Percentiles rank a stretch among this genome's conserved stretches.
These are phyloP conservation scores for Peniophora sp. DNA, from an alignment of 1,284 basidiomycete genomes.

Conservation along the genomic window DNA sequence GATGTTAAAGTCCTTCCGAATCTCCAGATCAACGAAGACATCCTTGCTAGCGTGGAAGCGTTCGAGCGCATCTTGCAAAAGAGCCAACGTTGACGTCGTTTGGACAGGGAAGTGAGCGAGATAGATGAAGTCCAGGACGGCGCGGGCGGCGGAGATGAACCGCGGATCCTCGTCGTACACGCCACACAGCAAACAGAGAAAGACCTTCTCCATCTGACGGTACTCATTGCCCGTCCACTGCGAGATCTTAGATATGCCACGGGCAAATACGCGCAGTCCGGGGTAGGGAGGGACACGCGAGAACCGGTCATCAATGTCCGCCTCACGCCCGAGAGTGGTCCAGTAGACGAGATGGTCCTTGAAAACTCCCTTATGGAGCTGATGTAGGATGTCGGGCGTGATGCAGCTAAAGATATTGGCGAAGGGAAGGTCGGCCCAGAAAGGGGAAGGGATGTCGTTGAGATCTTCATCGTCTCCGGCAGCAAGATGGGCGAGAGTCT, in stretches of 20 bases:
- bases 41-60: slow-evolving; percentile 20
- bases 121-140: slow-evolving; percentile 22
- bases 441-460: slow-evolving; percentile 12
- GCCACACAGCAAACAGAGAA: slow-evolving; percentile 15
- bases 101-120: slow-evolving; percentile 14
- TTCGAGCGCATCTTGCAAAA: slow-evolving; percentile 8
- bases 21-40: slow-evolving; percentile 13
- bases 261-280: slow-evolving; percentile 14
- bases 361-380: slow-evolving; percentile 23
- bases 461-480: slow-evolving; percentile 8
- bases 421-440: slow-evolving; percentile 20
- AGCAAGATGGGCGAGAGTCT: slow-evolving; percentile 3
- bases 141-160: slow-evolving; percentile 10
- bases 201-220: slow-evolving; percentile 18
- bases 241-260: slow-evolving; percentile 16
- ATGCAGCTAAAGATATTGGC: slow-evolving; percentile 17
- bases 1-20: slow-evolving; percentile 21
- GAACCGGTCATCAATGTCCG: slow-evolving; percentile 14
- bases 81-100: slow-evolving; percentile 7
- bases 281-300: slow-evolving; percentile 6
- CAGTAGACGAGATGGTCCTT: slow-evolving; percentile 21
- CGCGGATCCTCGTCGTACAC: neutral
- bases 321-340: slow-evolving; percentile 6
- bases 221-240: slow-evolving; percentile 22
- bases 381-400: slow-evolving; percentile 23